Evolutionary conservation across 225 moss, liverwort and hornwort genomes (phyloP), one percentile per base, ranked within the genome.

Genomic region (Physcomitrellopsis africana): DNA sequence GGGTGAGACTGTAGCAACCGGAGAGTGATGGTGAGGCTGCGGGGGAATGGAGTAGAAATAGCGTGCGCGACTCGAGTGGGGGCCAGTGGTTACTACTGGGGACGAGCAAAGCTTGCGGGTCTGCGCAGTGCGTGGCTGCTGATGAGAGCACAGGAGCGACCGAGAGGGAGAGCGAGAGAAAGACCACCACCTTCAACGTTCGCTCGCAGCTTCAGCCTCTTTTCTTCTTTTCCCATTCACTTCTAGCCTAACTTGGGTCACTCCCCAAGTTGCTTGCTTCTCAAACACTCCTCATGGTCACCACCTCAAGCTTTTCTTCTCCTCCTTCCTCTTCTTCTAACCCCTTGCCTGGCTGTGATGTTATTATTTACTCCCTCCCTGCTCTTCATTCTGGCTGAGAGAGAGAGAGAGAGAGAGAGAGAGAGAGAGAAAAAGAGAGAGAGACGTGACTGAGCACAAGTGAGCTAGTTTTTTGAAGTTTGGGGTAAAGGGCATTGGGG

Each of bases 101-200:
- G 13, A 37, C 20, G 37, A 37, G 68, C 37, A 51, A 20, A 37
- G 32, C 37, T 22, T 54, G 69, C 14, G 69, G 54, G 68, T 66
- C 51, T 65, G 47, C 65, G 67, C 67, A n/a, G 68, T 54, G 53
- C 37, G 24, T 3, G 37, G 60, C 51, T 51, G 10, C 62, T 63
- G 72, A 62, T 73, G 72, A 19, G 72, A 37, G 61, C 51, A 24
- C 51, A 59, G 55, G 56, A 41, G 41, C 41, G 1, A 17, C 10
- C 23, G 1, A 24, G n/a, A n/a, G 26, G 15, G 59, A 2, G 10
- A 45, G 19, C 22, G 0, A 7, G 37, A 22, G 11, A n/a, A 37
- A 37, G 32, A 37, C 61, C 61, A 72, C 72, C 60, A 60, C 72
- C 61, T 61, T 61, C 60, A 18, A 27, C 44, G 70, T 24, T 18